phyloP scores from a whole-genome alignment of 306 rosid species.

The Quercus glauca region DNA sequence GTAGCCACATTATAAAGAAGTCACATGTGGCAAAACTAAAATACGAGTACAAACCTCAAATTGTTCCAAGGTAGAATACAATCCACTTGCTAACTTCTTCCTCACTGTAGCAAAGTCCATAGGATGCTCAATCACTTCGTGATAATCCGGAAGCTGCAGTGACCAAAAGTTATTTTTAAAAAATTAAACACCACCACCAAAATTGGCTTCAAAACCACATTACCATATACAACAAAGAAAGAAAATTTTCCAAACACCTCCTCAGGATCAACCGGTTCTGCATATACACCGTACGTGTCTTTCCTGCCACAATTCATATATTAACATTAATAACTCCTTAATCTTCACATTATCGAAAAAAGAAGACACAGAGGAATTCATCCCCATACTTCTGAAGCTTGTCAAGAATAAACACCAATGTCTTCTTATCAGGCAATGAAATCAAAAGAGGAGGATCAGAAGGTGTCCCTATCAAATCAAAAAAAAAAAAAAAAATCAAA shows the following conservation, averaged over 20 bases:
- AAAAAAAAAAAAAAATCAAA: not conserved
- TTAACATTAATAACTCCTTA: conserved; percentile 12
- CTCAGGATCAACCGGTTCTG: conserved; percentile 98
- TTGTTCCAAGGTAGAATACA: conserved; percentile 76
- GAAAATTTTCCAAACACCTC: conserved; percentile 51
- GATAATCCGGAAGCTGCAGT: conserved; percentile 94
- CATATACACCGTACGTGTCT: conserved; percentile 92
- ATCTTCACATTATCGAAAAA: not conserved
- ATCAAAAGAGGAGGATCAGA: conserved; percentile 40
- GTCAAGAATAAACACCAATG: conserved; percentile 85
- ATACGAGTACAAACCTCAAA: conserved; percentile 68
- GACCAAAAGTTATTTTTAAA: conserved; percentile 20
- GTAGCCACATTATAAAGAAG: not conserved
- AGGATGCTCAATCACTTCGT: conserved; percentile 83
- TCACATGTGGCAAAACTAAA: not conserved
- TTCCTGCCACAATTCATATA: conserved; percentile 69
- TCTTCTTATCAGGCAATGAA: conserved; percentile 86
- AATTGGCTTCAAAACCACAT: conserved; percentile 24
- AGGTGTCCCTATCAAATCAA: conserved; percentile 64
- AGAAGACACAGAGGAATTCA: conserved; percentile 7
- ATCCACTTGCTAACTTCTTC: conserved; percentile 72
- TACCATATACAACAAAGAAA: conserved; percentile 9
- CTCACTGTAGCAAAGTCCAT: conserved; percentile 97
- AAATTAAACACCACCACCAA: conserved; percentile 10
- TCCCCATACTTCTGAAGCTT: conserved; percentile 86